Evolutionary conservation across 2,329 filamentous ascomycete genomes (phyloP).

Genomic region (Xylaria sp.): DNA sequence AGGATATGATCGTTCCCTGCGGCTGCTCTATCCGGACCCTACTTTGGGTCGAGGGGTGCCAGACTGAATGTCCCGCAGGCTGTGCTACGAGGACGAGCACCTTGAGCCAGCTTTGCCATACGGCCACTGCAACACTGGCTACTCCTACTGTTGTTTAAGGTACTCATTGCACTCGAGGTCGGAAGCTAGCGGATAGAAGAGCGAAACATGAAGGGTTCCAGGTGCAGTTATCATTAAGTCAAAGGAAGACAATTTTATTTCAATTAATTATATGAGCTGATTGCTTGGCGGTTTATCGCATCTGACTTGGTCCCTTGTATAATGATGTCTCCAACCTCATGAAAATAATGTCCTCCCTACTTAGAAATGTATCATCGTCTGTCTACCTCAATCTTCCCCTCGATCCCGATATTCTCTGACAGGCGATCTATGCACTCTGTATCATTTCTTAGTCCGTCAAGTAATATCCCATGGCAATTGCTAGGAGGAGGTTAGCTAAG

Average conservation of each 20-base stretch:
- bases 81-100: constrained; percentile 51
- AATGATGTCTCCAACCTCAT: neutral
- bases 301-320: neutral
- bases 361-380: neutral
- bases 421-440: too few relatives aligned
- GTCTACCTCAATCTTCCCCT: neutral
- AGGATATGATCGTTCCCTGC: constrained; percentile 51
- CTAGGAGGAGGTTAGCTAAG: too few relatives aligned
- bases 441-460: too few relatives aligned
- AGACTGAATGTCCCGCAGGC: constrained; percentile 49
- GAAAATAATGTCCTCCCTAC: too few relatives aligned
- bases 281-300: neutral
- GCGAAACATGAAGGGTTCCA: neutral
- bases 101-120: constrained; percentile 44
- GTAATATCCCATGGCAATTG: too few relatives aligned
- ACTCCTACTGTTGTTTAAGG: constrained; percentile 5
- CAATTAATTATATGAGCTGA: neutral
- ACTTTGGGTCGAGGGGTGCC: constrained; percentile 51
- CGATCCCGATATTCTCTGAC: too few relatives aligned
- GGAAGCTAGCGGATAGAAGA: neutral
- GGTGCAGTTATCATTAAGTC: constrained; percentile 4
- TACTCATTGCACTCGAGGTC: neutral
- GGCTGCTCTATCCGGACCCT: constrained; percentile 51
- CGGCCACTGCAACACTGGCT: constrained; percentile 2
- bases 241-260: neutral